Evolutionary conservation across 345 rosid species (phyloP).

Genomic region (Hibiscus mutabilis): DNA sequence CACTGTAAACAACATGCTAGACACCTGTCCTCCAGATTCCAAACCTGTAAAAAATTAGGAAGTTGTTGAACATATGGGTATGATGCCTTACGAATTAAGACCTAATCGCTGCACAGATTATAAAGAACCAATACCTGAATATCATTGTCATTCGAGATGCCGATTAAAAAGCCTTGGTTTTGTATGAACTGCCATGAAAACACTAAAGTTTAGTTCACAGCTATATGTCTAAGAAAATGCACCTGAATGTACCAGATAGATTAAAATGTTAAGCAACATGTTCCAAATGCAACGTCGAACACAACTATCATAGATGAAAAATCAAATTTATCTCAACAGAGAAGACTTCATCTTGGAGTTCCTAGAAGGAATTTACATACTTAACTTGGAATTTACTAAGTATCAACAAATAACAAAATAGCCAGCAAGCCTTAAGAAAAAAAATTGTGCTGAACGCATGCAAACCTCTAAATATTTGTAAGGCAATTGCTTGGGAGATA

Average conservation of each 20-base stretch:
- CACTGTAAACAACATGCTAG: constrained; percentile 40
- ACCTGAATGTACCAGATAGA: background rate
- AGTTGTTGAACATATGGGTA: background rate
- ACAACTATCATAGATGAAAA: too few relatives aligned
- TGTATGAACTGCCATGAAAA: constrained; percentile 51
- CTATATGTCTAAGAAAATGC: background rate
- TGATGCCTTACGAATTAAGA: background rate
- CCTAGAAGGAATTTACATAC: background rate
- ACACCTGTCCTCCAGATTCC: constrained; percentile 51
- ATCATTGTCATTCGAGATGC: constrained; percentile 47
- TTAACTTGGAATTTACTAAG: background rate
- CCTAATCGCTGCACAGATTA: background rate
- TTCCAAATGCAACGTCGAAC: background rate
- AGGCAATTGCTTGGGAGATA: constrained; percentile 47
- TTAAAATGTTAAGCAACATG: background rate
- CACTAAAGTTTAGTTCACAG: constrained; percentile 4
- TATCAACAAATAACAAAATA: too few relatives aligned
- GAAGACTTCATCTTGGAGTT: background rate
- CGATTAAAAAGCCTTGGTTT: constrained; percentile 51
- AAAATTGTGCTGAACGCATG: background rate
- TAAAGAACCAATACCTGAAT: constrained; percentile 52
- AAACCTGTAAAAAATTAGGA: constrained; percentile 39
- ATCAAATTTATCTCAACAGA: background rate
- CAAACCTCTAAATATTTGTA: constrained; percentile 50
- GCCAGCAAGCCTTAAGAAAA: background rate